These are phyloP conservation scores for Litsea cubeba DNA, from an alignment of 164 flowering plant species.

Conservation along the genomic window DNA sequence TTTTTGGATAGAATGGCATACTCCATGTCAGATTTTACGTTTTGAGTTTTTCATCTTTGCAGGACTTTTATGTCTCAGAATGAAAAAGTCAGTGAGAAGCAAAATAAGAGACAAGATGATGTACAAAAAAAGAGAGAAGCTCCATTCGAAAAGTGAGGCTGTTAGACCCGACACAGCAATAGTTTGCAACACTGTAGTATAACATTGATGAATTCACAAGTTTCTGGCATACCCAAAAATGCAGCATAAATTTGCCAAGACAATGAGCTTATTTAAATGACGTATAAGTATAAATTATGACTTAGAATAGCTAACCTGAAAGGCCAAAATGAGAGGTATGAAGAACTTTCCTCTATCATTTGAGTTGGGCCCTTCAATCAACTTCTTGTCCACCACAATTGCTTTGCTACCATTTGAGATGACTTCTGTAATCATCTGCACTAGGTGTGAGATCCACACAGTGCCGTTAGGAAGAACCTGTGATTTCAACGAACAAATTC, in stretches of 20 bases:
- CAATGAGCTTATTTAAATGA: neutral
- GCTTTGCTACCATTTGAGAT: constrained; percentile 63
- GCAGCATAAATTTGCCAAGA: neutral
- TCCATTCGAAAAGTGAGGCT: too few relatives aligned
- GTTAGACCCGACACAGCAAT: neutral
- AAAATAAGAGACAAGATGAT: neutral
- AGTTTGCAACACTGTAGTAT: neutral
- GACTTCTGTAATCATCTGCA: constrained; percentile 53
- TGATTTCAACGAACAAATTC: neutral
- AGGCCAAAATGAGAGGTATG: constrained; percentile 64
- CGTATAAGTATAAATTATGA: neutral
- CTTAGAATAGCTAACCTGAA: constrained; percentile 47
- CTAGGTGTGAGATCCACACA: constrained; percentile 79
- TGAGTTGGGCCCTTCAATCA: constrained; percentile 89
- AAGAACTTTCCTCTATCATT: constrained; percentile 61
- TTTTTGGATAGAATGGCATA: too few relatives aligned
- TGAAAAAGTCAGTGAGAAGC: neutral
- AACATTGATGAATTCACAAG: neutral
- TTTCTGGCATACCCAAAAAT: neutral
- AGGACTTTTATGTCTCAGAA: too few relatives aligned
- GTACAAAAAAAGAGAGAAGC: too few relatives aligned
- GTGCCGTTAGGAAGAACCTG: constrained; percentile 88
- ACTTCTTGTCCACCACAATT: constrained; percentile 71
- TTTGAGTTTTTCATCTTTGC: too few relatives aligned
- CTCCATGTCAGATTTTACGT: too few relatives aligned